Conservation (phyloP, 2,329 filamentous ascomycete genomes). For the Aspergillus sp. region DNA sequence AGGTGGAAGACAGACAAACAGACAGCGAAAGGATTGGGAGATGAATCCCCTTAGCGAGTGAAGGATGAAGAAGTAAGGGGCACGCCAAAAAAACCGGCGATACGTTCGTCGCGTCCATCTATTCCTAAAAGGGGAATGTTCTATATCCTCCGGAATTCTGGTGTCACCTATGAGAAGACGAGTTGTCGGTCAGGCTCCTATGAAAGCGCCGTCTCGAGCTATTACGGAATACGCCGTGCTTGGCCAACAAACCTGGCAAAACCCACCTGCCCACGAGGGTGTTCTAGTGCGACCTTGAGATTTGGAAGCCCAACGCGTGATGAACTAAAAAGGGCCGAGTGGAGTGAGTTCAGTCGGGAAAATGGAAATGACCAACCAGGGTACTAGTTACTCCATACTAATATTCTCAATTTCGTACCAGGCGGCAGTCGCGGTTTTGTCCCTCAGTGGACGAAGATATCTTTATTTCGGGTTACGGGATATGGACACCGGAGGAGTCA, state of each 20-base stretch:
- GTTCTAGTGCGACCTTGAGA: not conserved
- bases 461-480: not conserved
- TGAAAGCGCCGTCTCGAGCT: not conserved
- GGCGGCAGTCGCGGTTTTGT: not conserved
- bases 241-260: not conserved
- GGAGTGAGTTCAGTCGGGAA: not conserved
- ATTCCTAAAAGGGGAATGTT: not conserved
- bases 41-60: not conserved
- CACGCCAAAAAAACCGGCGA: not conserved
- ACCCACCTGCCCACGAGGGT: too few relatives aligned
- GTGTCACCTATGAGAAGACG: not conserved
- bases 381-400: not conserved
- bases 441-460: not conserved
- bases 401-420: not conserved
- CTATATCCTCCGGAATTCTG: not conserved
- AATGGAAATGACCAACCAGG: not conserved
- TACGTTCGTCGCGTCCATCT: not conserved
- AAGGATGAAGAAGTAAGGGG: not conserved
- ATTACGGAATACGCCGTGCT: not conserved
- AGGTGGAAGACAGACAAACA: not conserved
- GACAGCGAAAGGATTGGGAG: not conserved
- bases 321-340: not conserved
- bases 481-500: not conserved
- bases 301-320: not conserved
- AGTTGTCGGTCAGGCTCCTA: not conserved